A percentile compares a stretch with the other conserved stretches of the same genome.
These are phyloP conservation scores for Phytopythium oedochilum DNA, from an alignment of 352 stramenopile genomes.

Conservation along the genomic window DNA sequence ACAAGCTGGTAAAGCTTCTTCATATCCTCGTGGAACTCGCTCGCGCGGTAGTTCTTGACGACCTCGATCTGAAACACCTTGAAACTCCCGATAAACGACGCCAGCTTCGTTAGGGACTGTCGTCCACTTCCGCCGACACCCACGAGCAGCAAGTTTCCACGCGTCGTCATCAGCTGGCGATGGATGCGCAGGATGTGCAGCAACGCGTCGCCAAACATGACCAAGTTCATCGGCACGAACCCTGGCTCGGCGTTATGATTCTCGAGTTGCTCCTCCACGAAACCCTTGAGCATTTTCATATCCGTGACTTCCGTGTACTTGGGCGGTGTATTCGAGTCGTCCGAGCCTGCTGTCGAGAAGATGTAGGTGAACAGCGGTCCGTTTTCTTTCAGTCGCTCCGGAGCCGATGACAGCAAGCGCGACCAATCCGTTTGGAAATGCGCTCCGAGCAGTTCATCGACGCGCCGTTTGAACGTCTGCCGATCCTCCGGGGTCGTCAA, in stretches of 20 bases:
- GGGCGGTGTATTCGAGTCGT: constrained; percentile 15
- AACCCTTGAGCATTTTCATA: constrained; percentile 82
- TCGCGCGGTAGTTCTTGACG: constrained; percentile 90
- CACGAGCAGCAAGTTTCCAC: constrained; percentile 90
- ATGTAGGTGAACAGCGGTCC: constrained; percentile 81
- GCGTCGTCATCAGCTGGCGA: constrained; percentile 81
- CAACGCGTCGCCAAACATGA: constrained; percentile 90
- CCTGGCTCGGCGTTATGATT: constrained; percentile 90
- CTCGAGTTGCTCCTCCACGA: constrained; percentile 89
- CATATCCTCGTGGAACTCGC: constrained; percentile 92
- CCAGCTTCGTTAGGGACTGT: constrained; percentile 86
- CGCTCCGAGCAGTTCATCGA: constrained; percentile 68
- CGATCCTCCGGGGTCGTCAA: constrained; percentile 88
- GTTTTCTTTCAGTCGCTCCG: constrained; percentile 74
- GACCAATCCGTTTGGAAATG: constrained; percentile 82
- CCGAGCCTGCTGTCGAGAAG: constrained; percentile 36
- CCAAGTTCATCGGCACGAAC: constrained; percentile 87
- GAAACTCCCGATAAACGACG: constrained; percentile 87
- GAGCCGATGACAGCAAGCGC: constrained; percentile 43
- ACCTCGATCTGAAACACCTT: constrained; percentile 93
- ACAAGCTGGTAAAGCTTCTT: constrained; percentile 86
- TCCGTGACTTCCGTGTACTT: constrained; percentile 84
- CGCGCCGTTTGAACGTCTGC: constrained; percentile 85
- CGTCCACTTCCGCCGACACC: constrained; percentile 89
- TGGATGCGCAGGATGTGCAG: constrained; percentile 91